phyloP scores from a whole-genome alignment of 495 filamentous ascomycete genomes.

The Penicillium parvum region DNA sequence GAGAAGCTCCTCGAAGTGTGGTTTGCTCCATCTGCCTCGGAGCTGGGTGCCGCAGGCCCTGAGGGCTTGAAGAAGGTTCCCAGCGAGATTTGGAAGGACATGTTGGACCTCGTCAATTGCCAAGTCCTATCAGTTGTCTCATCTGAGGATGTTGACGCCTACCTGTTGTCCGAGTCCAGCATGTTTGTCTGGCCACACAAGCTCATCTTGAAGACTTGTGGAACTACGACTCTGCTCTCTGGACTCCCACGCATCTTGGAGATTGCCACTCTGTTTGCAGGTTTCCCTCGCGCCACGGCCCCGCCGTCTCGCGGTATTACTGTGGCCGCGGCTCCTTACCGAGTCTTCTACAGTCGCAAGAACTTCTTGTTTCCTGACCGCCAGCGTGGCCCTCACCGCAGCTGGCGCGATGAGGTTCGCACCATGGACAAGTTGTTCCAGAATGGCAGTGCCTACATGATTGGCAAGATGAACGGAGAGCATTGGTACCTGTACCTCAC shows the following conservation, averaged over 20 bases:
- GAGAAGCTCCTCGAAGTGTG: slow-evolving; percentile 99
- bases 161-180: slow-evolving; percentile 96
- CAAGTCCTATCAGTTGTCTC: slow-evolving; percentile 93
- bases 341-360: slow-evolving; percentile 98
- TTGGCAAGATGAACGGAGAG: slow-evolving; percentile 99
- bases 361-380: slow-evolving; percentile 96
- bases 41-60: slow-evolving; percentile 65
- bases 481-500: slow-evolving; percentile 99
- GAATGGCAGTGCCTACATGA: slow-evolving; percentile 97
- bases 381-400: slow-evolving; percentile 90
- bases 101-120: slow-evolving; percentile 97
- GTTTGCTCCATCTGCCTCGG: slow-evolving; percentile 80
- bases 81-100: slow-evolving; percentile 84
- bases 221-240: slow-evolving; percentile 88
- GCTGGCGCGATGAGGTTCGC: slow-evolving; percentile 94
- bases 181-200: slow-evolving; percentile 99
- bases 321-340: slow-evolving; percentile 79
- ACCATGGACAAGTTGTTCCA: slow-evolving; percentile 86
- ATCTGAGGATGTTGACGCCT: slow-evolving; percentile 95
- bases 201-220: slow-evolving; percentile 97
- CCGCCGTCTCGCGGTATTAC: slow-evolving; percentile 50
- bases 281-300: slow-evolving; percentile 67
- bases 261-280: slow-evolving; percentile 81
- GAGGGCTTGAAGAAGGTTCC: slow-evolving; percentile 83
- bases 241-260: slow-evolving; percentile 86